Conservation (phyloP, 345 rosid genomes). For the Carallia brachiata region DNA sequence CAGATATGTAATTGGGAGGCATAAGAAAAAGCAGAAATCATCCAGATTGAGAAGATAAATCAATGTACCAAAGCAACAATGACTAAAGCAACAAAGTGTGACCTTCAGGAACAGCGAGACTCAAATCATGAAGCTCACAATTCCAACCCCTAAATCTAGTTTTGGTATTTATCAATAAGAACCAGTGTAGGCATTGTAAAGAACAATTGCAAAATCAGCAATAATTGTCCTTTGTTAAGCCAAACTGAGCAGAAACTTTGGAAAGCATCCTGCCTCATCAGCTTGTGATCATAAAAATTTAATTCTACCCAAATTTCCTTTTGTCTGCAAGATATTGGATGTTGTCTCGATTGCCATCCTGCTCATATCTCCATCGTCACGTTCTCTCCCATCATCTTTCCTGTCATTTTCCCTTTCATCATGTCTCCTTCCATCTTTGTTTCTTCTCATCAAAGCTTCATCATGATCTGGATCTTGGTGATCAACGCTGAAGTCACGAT, state of each 20-base stretch:
- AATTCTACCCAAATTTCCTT: slow-evolving; percentile 38
- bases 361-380: slow-evolving; percentile 58
- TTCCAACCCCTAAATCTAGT: too few relatives aligned
- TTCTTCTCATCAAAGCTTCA: slow-evolving; percentile 46
- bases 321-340: slow-evolving; percentile 53
- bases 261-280: slow-evolving; percentile 20
- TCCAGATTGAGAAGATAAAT: too few relatives aligned
- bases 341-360: slow-evolving; percentile 61
- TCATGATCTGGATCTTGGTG: slow-evolving; percentile 62
- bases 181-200: not conserved
- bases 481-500: slow-evolving; percentile 56
- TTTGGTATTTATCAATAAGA: too few relatives aligned
- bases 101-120: too few relatives aligned
- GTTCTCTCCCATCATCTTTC: slow-evolving; percentile 47
- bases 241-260: not conserved
- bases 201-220: not conserved
- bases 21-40: too few relatives aligned
- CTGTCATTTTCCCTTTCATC: slow-evolving; percentile 69
- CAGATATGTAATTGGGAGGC: too few relatives aligned
- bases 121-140: too few relatives aligned
- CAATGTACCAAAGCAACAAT: too few relatives aligned
- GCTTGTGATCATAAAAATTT: slow-evolving; percentile 13
- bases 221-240: not conserved
- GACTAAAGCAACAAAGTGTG: too few relatives aligned
- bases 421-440: slow-evolving; percentile 66